Base-by-base conservation (phyloP, 1,284 basidiomycete genomes). In the Irpex sp. region DNA sequence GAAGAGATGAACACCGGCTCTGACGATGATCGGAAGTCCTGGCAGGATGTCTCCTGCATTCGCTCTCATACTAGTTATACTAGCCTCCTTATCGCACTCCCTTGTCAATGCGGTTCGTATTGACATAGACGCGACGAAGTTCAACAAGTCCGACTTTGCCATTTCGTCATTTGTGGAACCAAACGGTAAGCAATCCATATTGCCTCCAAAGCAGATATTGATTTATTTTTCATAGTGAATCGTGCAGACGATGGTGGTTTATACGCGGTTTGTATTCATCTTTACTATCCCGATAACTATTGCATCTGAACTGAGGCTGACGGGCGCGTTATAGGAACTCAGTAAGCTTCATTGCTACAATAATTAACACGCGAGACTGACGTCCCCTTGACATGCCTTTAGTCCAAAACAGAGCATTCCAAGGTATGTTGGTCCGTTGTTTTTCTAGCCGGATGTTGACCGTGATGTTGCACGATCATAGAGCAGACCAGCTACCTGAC, bases 231-330 rank as follows among this genome's bases (percentile, higher is more conserved):
- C 44, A 24, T 27, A 68, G 67, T 65, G 22, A 68, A 68, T 42
- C 63, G 67, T 13, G 67, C 67, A 43, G 67, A 68, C 42, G 67
- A 68, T 66, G 67, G 67, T 67, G 67, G 67, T 13, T 59, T 68
- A 24, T 68, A 68, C 42, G 67, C 67, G 6, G 67, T 68, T n/a
- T 43, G 67, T 18, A 32, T 65, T 68, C 11, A 15, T 56, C 43
- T 42, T 18, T 68, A 27, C 22, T 49, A 32, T 13, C 43, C 24
- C 43, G 27, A 42, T 10, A 43, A 66, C 38, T 42, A n/a, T n/a
- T n/a, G 59, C 60, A 32, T 67, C 5, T n/a, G 11, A 59, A 58
- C n/a, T 38, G 7, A 60, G 54, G 24, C 24, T 27, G 49, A 20
- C 54, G 22, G n/a, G n/a, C 15, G n/a, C 13, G 13, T 54, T 54